Conservation (phyloP, 176 grass and related monocot species). For the Aegilops tauschii region DNA sequence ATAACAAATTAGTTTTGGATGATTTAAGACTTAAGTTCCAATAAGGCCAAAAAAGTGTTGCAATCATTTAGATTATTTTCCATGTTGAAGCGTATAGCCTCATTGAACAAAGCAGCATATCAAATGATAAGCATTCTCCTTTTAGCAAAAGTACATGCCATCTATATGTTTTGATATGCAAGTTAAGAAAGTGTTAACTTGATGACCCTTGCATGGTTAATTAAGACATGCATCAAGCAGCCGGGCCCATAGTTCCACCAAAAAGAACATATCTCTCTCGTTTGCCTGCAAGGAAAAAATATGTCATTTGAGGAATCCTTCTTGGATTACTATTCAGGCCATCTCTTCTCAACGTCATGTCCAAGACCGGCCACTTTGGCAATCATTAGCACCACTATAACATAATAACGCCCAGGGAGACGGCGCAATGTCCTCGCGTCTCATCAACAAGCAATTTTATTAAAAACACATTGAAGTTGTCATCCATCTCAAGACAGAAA, state of each 20-base stretch:
- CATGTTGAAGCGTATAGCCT: background rate
- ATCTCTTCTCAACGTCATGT: conserved; percentile 27
- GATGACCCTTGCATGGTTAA: background rate
- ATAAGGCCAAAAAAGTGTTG: background rate
- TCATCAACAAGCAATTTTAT: background rate
- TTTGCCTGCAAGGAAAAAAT: background rate
- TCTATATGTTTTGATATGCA: background rate
- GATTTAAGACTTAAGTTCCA: background rate
- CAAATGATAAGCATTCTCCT: background rate
- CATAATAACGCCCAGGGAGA: background rate
- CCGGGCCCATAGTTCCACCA: background rate
- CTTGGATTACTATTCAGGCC: background rate
- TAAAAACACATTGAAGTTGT: background rate
- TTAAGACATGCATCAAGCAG: background rate
- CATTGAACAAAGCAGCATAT: too few species aligned
- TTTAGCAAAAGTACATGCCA: background rate
- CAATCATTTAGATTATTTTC: background rate
- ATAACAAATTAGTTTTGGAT: background rate
- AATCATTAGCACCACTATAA: conserved; percentile 31
- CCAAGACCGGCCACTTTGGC: conserved; percentile 27
- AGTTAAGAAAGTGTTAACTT: background rate
- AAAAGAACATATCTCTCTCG: background rate
- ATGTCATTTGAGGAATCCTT: background rate
- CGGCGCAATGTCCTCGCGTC: conserved; percentile 38
- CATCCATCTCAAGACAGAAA: background rate